Percentiles rank a stretch among this genome's conserved stretches.
These are phyloP conservation scores for Cercospora zeina DNA, from an alignment of 2,329 filamentous ascomycete genomes.

Conservation along the genomic window DNA sequence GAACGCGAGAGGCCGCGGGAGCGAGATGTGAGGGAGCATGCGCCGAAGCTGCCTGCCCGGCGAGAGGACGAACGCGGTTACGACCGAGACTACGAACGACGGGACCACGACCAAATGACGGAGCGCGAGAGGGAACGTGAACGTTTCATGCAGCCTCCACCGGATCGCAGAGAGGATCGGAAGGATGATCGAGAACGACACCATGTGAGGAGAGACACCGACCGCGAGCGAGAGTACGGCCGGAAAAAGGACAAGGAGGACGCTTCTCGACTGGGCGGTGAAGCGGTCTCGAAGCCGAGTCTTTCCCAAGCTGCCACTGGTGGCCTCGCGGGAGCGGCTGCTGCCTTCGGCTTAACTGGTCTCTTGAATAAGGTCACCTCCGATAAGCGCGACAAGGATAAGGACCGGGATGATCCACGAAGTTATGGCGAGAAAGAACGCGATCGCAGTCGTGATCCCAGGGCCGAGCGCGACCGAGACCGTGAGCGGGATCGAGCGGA, in stretches of 20 bases:
- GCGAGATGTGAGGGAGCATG: slow-evolving; percentile 34
- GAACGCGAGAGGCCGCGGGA: slow-evolving; percentile 35
- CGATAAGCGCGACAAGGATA: slow-evolving; percentile 31
- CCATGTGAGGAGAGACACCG: slow-evolving; percentile 33
- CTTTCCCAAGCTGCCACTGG: slow-evolving; percentile 36
- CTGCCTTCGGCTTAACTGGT: slow-evolving; percentile 35
- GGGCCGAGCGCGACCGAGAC: slow-evolving; percentile 27
- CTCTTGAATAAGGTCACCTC: slow-evolving; percentile 32
- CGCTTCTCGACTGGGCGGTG: slow-evolving; percentile 27
- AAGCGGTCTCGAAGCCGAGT: slow-evolving; percentile 30
- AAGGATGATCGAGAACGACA: slow-evolving; percentile 34
- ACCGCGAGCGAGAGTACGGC: slow-evolving; percentile 29
- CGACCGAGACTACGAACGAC: slow-evolving; percentile 27
- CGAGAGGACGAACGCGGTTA: slow-evolving; percentile 38
- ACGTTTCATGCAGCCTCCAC: slow-evolving; percentile 18
- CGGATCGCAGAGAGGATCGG: slow-evolving; percentile 25
- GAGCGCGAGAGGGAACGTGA: slow-evolving; percentile 36
- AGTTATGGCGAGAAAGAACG: slow-evolving; percentile 29
- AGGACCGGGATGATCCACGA: slow-evolving; percentile 28
- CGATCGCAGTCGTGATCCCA: slow-evolving; percentile 29
- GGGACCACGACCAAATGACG: slow-evolving; percentile 30
- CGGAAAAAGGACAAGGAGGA: slow-evolving; percentile 36
- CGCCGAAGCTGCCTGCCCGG: slow-evolving; percentile 33
- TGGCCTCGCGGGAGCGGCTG: slow-evolving; percentile 38
- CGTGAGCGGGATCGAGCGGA: slow-evolving; percentile 23